phyloP scores from a whole-genome alignment of 176 grass and related monocot species.

The Triticum timopheevii region DNA sequence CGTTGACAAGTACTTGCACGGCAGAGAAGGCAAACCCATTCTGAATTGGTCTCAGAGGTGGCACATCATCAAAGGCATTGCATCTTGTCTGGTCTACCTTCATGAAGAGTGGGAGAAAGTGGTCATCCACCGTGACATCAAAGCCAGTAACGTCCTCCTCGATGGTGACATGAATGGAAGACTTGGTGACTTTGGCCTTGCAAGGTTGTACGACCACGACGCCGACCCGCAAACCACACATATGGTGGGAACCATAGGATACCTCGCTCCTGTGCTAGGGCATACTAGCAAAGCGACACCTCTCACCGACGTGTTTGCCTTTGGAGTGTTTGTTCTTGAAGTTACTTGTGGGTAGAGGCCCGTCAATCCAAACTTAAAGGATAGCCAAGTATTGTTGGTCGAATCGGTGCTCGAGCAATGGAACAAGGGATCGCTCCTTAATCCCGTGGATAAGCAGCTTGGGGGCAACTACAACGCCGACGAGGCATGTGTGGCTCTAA shows the following conservation, averaged over 20 bases:
- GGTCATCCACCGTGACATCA: constrained; percentile 30
- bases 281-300: constrained; percentile 34
- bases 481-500: constrained; percentile 15
- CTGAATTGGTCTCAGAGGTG: constrained; percentile 33
- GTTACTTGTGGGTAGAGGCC: constrained; percentile 20
- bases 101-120: constrained; percentile 47
- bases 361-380: not conserved
- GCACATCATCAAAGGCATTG: constrained; percentile 29
- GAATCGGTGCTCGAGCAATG: constrained; percentile 31
- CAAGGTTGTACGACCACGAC: constrained; percentile 28
- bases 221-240: constrained; percentile 29
- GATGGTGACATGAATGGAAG: constrained; percentile 22
- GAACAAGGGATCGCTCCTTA: not conserved
- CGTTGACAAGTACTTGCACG: constrained; percentile 40
- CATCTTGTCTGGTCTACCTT: constrained; percentile 36
- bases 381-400: not conserved
- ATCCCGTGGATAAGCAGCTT: constrained; percentile 12
- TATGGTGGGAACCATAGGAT: constrained; percentile 44
- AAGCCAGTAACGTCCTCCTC: constrained; percentile 34
- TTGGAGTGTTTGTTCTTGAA: constrained; percentile 35
- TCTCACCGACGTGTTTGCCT: constrained; percentile 22
- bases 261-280: constrained; percentile 37
- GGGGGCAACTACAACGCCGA: not conserved
- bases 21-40: not conserved
- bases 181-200: constrained; percentile 43